Evolutionary conservation across 257 asterid genomes (phyloP).

Genomic region (Solanum microdontum): DNA sequence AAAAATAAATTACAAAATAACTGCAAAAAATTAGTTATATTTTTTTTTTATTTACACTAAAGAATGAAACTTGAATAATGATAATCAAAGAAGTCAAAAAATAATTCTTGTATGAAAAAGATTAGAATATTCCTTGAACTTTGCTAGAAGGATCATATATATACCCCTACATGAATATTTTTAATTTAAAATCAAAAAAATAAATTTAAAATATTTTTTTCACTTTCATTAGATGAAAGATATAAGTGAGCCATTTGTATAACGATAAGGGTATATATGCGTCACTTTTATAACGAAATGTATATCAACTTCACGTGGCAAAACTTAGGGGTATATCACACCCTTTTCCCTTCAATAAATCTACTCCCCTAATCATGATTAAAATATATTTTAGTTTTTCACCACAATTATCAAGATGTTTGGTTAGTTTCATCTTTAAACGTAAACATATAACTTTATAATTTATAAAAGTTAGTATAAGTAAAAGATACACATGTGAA

Average conservation of each 20-base stretch:
- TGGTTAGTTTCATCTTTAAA: neutral
- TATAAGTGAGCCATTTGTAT: neutral
- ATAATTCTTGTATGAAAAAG: too few species aligned
- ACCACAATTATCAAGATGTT: neutral
- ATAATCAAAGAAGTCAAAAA: neutral
- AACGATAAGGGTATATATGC: neutral
- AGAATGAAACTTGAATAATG: neutral
- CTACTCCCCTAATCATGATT: neutral
- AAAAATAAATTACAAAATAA: too few species aligned
- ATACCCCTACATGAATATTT: too few species aligned
- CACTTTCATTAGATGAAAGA: neutral
- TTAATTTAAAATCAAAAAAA: too few species aligned
- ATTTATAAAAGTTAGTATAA: neutral
- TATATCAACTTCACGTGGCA: neutral
- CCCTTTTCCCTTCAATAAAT: neutral
- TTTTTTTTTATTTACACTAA: neutral
- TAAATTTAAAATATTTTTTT: too few species aligned
- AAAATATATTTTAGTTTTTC: neutral
- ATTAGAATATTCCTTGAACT: too few species aligned
- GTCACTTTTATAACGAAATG: too few species aligned
- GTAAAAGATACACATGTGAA: neutral
- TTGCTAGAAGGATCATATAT: too few species aligned
- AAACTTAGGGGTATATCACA: neutral
- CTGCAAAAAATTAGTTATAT: neutral
- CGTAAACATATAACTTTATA: neutral